phyloP scores from a whole-genome alignment of 106 monocot genomes.

The Apostasia ramifera region DNA sequence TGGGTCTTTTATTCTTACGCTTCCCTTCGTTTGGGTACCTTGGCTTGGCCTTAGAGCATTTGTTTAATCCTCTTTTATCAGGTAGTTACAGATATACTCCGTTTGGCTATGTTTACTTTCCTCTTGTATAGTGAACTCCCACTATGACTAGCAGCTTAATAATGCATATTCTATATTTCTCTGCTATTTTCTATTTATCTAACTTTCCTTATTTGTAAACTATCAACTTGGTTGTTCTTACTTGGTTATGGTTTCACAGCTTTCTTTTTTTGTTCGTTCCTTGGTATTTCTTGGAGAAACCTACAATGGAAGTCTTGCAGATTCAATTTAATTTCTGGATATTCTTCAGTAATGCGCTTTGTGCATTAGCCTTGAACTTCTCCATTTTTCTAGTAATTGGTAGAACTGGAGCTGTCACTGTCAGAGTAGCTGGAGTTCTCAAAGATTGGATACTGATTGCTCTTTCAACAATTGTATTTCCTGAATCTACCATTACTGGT shows the following conservation, averaged over 20 bases:
- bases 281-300: constrained; percentile 83
- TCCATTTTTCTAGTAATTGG: constrained; percentile 90
- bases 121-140: too few species aligned
- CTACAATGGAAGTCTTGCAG: constrained; percentile 52
- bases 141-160: too few species aligned
- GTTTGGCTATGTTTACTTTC: too few species aligned
- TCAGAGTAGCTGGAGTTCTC: constrained; percentile 83
- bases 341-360: constrained; percentile 78
- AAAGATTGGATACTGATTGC: constrained; percentile 97
- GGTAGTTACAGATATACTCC: too few species aligned
- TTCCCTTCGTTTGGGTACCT: too few species aligned
- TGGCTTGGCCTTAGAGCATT: too few species aligned
- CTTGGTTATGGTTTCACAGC: constrained; percentile 24
- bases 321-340: constrained; percentile 85
- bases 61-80: too few species aligned
- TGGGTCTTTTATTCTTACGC: too few species aligned
- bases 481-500: constrained; percentile 83
- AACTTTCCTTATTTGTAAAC: background rate
- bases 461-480: constrained; percentile 84
- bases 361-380: constrained; percentile 86
- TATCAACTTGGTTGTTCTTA: background rate
- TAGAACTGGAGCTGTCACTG: constrained; percentile 88
- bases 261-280: constrained; percentile 76
- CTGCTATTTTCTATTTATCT: too few species aligned
- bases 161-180: too few species aligned